Evolutionary conservation across 306 rosid species (phyloP).

Genomic region (Inga leiocalycina): DNA sequence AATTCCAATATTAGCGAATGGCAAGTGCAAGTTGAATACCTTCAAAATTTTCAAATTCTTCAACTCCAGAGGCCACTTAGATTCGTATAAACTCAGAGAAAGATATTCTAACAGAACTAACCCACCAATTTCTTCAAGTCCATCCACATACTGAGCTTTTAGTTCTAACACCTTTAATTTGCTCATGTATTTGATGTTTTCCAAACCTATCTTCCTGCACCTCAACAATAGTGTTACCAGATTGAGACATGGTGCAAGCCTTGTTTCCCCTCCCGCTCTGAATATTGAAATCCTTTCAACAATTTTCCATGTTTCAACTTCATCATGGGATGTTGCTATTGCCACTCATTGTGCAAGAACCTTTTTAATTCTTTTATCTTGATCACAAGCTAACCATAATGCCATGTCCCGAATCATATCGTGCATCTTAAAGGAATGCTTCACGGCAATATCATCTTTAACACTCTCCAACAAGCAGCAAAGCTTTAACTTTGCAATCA

Average conservation of each 20-base stretch:
- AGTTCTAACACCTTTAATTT: neutral
- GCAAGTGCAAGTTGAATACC: neutral
- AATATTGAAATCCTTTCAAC: neutral
- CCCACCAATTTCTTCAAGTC: neutral
- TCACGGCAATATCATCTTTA: no score
- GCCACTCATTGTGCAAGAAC: neutral
- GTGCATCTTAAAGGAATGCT: neutral
- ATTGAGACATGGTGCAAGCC: neutral
- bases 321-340: neutral
- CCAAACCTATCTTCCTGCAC: neutral
- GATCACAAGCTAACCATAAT: neutral
- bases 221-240: neutral
- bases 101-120: neutral
- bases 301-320: neutral
- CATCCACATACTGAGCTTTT: no score
- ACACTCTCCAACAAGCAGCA: conserved; percentile 9
- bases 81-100: neutral
- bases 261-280: neutral
- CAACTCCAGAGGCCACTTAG: neutral
- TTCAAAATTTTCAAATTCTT: neutral
- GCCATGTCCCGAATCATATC: conserved; percentile 18
- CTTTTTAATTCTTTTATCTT: neutral
- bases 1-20: accelerated
- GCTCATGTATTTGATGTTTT: neutral
- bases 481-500: no score